Evolutionary conservation across 257 asterid genomes (phyloP), one percentile per base, ranked within the genome.

Genomic region (Lycium ferocissimum): DNA sequence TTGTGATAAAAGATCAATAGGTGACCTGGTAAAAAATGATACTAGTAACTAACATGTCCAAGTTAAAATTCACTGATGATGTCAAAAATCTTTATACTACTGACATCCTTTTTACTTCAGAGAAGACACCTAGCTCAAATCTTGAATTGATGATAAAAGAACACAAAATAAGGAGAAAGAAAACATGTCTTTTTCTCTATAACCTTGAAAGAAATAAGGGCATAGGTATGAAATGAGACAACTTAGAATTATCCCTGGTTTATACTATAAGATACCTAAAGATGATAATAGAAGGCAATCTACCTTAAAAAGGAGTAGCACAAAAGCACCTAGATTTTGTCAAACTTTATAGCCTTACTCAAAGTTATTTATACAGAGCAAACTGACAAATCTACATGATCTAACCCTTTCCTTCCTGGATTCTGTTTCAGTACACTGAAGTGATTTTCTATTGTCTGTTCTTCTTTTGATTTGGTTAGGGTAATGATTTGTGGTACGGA

Each of bases 401-500:
- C 4, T 37, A 35, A 7, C 13, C 2, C 0, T 37, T 14, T 3
- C n/a, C 22, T 10, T 66, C 53, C 26, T 69, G 51, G 26, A 69
- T 15, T 38, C 9, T 53, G 5, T 53, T n/a, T 13, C 47, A 13
- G 0, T 62, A 62, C 1, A 2, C 69, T 62, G 37, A 62, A 9
- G 35, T 7, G 56, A 49, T 49, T 0, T 17, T 40, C 3, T 3
- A 11, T 12, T 17, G 33, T 26, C 1, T 26, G 33, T 26, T 75
- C 3, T 20, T 20, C 13, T 53, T 0, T 12, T 49, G 38, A 76
- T 76, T 6, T 76, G 3, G 7, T 26, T 6, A 76, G 82, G 57
- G 82, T 6, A 76, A 76, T 76, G 82, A 76, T 14, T 76, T 76
- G 1, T 86, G 86, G 90, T 83, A 83, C 14, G 87, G 88, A 33